phyloP scores from a whole-genome alignment of 495 filamentous ascomycete genomes.

The Baudoinia panamericana region DNA sequence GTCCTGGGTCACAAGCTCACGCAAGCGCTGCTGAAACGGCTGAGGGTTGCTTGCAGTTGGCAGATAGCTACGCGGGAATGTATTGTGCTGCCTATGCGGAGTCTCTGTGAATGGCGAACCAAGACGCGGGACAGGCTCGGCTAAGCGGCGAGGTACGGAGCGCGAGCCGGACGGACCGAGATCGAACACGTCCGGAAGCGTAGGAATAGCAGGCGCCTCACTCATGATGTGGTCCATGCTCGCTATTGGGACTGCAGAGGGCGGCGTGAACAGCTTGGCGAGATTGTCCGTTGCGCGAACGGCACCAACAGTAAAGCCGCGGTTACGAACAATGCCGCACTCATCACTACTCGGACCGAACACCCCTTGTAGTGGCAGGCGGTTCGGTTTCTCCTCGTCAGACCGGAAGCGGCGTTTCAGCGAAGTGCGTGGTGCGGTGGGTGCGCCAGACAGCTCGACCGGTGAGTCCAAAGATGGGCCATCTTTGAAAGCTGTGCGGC shows the following conservation, averaged over 20 bases:
- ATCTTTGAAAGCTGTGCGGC: constrained; percentile 11
- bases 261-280: constrained; percentile 22
- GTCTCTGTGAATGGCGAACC: constrained; percentile 30
- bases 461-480: constrained; percentile 20
- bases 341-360: constrained; percentile 32
- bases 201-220: constrained; percentile 7
- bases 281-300: constrained; percentile 28
- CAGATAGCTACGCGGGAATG: constrained; percentile 28
- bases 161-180: constrained; percentile 11
- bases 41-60: constrained; percentile 17
- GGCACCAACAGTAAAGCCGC: constrained; percentile 51
- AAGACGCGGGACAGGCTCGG: constrained; percentile 25
- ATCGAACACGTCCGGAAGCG: background rate
- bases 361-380: constrained; percentile 35
- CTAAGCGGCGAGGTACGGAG: constrained; percentile 14
- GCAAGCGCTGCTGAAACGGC: constrained; percentile 17
- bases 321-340: constrained; percentile 35
- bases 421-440: constrained; percentile 24
- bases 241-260: constrained; percentile 1
- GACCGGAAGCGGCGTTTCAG: constrained; percentile 42
- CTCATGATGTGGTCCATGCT: constrained; percentile 12
- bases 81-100: constrained; percentile 22
- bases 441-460: constrained; percentile 16
- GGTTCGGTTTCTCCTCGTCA: constrained; percentile 37
- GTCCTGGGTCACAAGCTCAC: constrained; percentile 9